Base-by-base conservation (phyloP, 352 stramenopile species). In the Globisporangium abappressorium region DNA sequence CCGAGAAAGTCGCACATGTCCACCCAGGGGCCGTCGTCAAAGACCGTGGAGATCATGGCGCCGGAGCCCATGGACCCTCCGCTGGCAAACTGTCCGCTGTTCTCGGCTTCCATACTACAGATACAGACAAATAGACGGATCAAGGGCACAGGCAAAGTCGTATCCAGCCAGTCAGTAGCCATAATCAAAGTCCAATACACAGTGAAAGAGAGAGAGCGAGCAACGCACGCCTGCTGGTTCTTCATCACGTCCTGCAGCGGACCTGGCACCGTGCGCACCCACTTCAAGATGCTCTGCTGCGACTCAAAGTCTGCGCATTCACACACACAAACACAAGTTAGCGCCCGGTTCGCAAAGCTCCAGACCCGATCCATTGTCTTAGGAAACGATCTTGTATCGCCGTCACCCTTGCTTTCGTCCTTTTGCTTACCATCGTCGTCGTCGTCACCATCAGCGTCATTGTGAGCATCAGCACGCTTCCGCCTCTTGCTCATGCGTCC, bases 21-120 rank as follows among this genome's bases (percentile, higher is more conserved):
- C 62, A 93, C 85, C 87, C 87, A 95, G 43, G 87, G 73, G 1
- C 87, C 87, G 47, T 90, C 70, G 62, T 95, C 87, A 70, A 95
- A 95, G 26, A 89, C 80, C 2, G 82, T 93, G 57, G 78, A 77
- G 51, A 92, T 89, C 11, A 68, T 53, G 24, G 82, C 76, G 3
- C 72, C 65, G 0, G 76, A 78, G 65, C 76, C 60, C 47, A 80
- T 76, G 36, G 75, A 84, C 1, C 79, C 79, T 12, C 68, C 75
- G 68, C 80, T 90, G 33, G 71, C 69, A 12, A 81, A 70, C 28
- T 77, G 68, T 26, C 70, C 77, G 46, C 68, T 62, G 57, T 85
- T 63, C 14, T 77, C 79, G 55, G 68, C 76, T 14, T 90, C 79
- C 70, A 89, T 54, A 22, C 83, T 90, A 57, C 0, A 7, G 5